A percentile compares a stretch with the other conserved stretches of the same genome.
phyloP scores from a whole-genome alignment of 1,139 yeast species.

The Candida gigantensis region DNA sequence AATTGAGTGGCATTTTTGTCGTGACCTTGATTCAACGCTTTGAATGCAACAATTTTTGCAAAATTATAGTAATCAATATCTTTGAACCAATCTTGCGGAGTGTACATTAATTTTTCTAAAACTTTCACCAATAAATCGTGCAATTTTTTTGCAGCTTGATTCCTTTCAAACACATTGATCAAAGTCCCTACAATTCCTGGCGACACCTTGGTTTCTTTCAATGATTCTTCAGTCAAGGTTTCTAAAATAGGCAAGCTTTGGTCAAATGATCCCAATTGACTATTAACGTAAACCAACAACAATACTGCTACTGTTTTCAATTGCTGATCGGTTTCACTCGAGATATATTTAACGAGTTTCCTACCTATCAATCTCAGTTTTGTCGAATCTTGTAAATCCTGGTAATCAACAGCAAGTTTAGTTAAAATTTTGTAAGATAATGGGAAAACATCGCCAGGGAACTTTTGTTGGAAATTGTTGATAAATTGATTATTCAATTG shows the following conservation, averaged over 20 bases:
- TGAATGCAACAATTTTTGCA: constrained; percentile 50
- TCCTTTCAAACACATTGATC: constrained; percentile 46
- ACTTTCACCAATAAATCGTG: constrained; percentile 25
- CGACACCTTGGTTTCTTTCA: constrained; percentile 17
- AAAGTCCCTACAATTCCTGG: constrained; percentile 51
- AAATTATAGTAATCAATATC: constrained; percentile 33
- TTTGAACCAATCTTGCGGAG: constrained; percentile 22
- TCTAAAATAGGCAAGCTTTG: constrained; percentile 50
- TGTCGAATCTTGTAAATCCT: constrained; percentile 25
- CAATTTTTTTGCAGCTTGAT: constrained; percentile 27
- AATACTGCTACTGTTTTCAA: constrained; percentile 33
- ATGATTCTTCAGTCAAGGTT: constrained; percentile 21
- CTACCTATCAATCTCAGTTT: constrained; percentile 20
- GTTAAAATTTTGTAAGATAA: constrained; percentile 31
- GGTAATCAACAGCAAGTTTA: constrained; percentile 28
- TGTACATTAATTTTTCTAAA: constrained; percentile 21
- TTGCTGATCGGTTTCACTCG: constrained; percentile 7
- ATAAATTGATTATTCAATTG: constrained; percentile 25
- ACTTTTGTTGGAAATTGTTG: constrained; percentile 22
- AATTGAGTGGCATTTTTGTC: constrained; percentile 30
- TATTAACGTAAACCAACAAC: constrained; percentile 48
- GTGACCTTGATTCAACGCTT: constrained; percentile 38
- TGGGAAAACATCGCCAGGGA: constrained; percentile 37
- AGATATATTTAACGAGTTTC: constrained; percentile 30
- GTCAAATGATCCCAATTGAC: constrained; percentile 38